phyloP scores from a whole-genome alignment of 2,329 filamentous ascomycete species.

The Colletotrichum caudatum region DNA sequence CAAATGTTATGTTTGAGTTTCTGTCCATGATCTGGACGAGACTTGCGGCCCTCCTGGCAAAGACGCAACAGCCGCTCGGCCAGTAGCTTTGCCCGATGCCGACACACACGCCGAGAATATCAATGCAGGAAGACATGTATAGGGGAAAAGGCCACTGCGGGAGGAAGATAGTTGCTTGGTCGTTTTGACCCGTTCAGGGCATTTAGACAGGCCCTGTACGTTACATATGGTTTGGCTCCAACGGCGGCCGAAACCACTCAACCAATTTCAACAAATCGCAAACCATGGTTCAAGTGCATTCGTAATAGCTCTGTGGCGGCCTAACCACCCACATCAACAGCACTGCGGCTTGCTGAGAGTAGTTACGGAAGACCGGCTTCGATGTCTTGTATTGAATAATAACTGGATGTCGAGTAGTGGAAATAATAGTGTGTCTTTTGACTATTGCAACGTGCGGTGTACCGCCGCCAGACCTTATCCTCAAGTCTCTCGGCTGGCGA shows the following conservation, averaged over 20 bases:
- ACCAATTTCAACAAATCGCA: not conserved
- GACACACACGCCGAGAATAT: constrained; percentile 6
- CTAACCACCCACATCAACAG: rapidly evolving
- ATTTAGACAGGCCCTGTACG: no score
- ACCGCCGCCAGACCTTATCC: rapidly evolving
- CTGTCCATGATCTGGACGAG: not conserved
- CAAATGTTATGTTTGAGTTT: rapidly evolving
- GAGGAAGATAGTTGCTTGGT: not conserved
- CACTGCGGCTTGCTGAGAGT: no score
- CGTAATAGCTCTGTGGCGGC: no score
- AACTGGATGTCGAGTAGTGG: not conserved
- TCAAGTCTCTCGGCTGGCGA: not conserved
- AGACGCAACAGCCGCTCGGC: not conserved
- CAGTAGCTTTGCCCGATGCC: not conserved
- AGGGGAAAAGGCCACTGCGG: no score
- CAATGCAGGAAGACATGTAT: not conserved
- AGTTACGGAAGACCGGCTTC: not conserved
- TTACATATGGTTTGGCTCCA: no score
- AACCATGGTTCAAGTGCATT: no score
- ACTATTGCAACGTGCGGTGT: rapidly evolving
- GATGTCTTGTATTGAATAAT: not conserved
- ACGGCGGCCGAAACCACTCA: no score
- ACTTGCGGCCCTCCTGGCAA: not conserved
- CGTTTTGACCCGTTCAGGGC: not conserved
- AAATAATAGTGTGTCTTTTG: not conserved